Evolutionary conservation across 2,329 filamentous ascomycete species (phyloP).

Genomic region (Pleomassaria siparia): DNA sequence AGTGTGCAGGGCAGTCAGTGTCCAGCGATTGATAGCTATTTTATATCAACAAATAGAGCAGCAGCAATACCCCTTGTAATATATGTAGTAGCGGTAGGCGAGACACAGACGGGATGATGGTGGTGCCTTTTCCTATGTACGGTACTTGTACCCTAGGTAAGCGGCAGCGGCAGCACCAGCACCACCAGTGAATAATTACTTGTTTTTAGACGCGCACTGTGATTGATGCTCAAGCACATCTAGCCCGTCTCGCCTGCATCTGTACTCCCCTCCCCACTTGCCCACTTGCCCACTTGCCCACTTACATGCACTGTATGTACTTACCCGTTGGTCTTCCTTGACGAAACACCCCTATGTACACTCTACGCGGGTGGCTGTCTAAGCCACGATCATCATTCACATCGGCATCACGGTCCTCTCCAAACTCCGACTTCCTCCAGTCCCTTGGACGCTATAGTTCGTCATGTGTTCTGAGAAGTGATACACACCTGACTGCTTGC

Average conservation of each 20-base stretch:
- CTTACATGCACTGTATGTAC: too few species aligned
- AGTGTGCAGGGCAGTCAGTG: background rate
- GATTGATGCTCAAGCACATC: too few species aligned
- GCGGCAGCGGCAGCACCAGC: background rate
- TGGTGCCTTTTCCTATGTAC: conserved; percentile 11
- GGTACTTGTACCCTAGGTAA: too few species aligned
- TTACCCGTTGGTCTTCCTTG: background rate
- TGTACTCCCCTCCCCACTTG: too few species aligned
- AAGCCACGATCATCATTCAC: background rate
- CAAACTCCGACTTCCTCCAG: background rate
- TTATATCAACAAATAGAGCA: too few species aligned
- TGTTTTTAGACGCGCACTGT: too few species aligned
- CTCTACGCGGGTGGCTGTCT: background rate
- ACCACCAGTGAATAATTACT: background rate
- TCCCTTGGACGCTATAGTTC: background rate
- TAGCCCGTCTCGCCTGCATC: background rate
- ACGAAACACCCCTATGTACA: background rate
- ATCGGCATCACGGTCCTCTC: conserved; percentile 6
- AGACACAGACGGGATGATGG: background rate
- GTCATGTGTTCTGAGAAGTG: conserved; percentile 7
- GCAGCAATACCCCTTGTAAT: too few species aligned
- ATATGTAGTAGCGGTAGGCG: background rate
- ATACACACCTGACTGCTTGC: background rate
- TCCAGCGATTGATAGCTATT: background rate
- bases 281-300: too few species aligned